phyloP scores from a whole-genome alignment of 208 protist genomes.

The Angomonas desouzai region DNA sequence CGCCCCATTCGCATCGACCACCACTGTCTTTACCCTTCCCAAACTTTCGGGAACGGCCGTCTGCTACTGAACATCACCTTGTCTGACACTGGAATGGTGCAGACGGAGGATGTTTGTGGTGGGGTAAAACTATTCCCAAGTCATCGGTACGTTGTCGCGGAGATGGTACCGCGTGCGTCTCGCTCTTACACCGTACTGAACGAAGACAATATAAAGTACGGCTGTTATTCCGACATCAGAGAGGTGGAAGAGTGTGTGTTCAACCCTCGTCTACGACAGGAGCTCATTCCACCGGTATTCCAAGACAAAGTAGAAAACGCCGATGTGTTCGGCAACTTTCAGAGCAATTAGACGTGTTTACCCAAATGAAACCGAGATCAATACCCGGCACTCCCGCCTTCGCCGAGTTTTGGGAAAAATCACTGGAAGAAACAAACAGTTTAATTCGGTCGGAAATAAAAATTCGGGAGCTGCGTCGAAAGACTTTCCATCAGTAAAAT shows the following conservation, averaged over 20 bases:
- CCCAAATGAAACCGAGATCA: neutral
- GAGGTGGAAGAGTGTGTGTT: neutral
- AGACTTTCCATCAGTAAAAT: neutral
- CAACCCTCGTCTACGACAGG: neutral
- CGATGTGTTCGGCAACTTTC: neutral
- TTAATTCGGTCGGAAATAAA: neutral
- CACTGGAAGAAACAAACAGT: neutral
- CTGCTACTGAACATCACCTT: constrained; percentile 67
- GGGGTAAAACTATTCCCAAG: constrained; percentile 68
- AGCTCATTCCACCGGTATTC: neutral
- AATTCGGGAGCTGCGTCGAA: neutral
- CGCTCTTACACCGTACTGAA: constrained; percentile 13
- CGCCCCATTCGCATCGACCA: constrained; percentile 70
- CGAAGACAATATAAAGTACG: constrained; percentile 1
- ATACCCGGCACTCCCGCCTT: too few relatives aligned
- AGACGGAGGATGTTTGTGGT: constrained; percentile 72
- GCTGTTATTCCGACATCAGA: neutral
- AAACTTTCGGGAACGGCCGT: constrained; percentile 63
- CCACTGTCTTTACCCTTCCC: constrained; percentile 66
- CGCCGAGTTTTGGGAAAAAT: too few relatives aligned
- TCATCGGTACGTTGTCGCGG: constrained; percentile 64
- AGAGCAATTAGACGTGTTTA: neutral
- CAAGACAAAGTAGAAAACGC: neutral
- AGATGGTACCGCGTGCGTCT: constrained; percentile 54
- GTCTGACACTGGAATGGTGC: constrained; percentile 41